Base-by-base conservation (phyloP, 805 yeast genomes). In the Sugiyamaella valdiviana region DNA sequence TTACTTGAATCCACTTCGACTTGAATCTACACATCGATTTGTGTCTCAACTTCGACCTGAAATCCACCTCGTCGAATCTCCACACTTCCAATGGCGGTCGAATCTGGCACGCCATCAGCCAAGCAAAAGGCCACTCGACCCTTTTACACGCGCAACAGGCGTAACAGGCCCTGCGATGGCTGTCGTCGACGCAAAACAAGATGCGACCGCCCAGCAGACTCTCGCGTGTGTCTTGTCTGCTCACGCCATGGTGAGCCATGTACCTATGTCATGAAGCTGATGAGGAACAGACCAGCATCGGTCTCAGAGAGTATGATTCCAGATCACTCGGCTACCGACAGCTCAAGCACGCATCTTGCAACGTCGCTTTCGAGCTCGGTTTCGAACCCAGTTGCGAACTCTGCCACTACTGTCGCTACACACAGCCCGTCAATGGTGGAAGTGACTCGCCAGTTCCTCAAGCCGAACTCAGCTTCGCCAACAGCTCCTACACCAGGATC, bases 181-280 rank as follows among this genome's bases (percentile, higher is more conserved):
- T 69, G 73, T 48, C 54, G 71, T n/a, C 57, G 63, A 29, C 60
- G 72, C 26, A 69, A 67, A 55, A 64, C 66, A 0, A 61, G 63
- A 49, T 67, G 71, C 38, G 50, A 60, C n/a, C 53, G 65, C 2
- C 58, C 58, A 2, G 59, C 54, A 7, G 52, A 50, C 3, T 41
- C 58, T 1, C 37, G 45, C 14, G 50, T 52, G 7, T 67, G 71
- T 46, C 39, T 57, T 7, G 66, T 64, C 49, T 67, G 71, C 42
- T 50, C 55, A 3, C 59, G 63, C 16, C 63, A 68, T 45, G 46
- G 52, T 6, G 58, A 63, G 42, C 60, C 55, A 1, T 67, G 71
- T 45, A 52, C 61, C n/a, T 60, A 55, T 44, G 60, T 61, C n/a
- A 57, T 62, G 48, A 60, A 61, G 44, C 60, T 59, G 1, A 53